Evolutionary conservation across 2,329 filamentous ascomycete species (phyloP), one percentile per base, ranked within the genome.

Genomic region (Diaporthe ampelina): DNA sequence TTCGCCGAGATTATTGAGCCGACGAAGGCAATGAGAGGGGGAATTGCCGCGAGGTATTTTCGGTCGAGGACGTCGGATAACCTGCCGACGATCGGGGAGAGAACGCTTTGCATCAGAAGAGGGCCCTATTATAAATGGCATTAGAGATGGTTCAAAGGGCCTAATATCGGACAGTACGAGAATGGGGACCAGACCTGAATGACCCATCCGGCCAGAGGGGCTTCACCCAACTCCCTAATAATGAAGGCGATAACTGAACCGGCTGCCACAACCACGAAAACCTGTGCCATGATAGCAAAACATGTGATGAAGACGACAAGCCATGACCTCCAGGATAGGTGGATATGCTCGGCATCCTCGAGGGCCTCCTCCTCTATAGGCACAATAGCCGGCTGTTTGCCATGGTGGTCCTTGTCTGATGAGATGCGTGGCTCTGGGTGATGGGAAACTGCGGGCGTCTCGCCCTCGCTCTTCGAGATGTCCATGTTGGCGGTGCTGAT

Each of bases 201-300:
- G 74, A 90, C 86, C 88, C 89, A 90, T 37, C 88, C 88, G 1
- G 87, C 83, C 21, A 89, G 83, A 1, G 84, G 81, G 15, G 85
- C 81, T 57, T 88, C 84, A 15, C 88, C 88, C 7, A 91, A 80
- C 77, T 90, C 88, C 48, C 88, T 83, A 32, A 89, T 83, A 75
- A 88, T 90, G 78, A 90, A 91, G 0, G 87, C 86, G 71, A 90
- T 86, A 13, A 90, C 88, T 0, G 87, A 88, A 1, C 88, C 87
- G 8, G 88, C 88, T 7, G 88, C 88, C 1, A 88, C 86, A 4
- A 89, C 88, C 6, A 90, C 88, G 73, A 88, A 90, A 15, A 89
- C 86, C 74, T 90, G 88, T 1, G 87, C 83, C 82, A 88, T 85
- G 74, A 89, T 85, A 84, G 82, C 82, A 76, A 89, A 90, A 76